Base-by-base conservation (phyloP, 1,284 basidiomycete species). In the Fomitiporia mediterranea region DNA sequence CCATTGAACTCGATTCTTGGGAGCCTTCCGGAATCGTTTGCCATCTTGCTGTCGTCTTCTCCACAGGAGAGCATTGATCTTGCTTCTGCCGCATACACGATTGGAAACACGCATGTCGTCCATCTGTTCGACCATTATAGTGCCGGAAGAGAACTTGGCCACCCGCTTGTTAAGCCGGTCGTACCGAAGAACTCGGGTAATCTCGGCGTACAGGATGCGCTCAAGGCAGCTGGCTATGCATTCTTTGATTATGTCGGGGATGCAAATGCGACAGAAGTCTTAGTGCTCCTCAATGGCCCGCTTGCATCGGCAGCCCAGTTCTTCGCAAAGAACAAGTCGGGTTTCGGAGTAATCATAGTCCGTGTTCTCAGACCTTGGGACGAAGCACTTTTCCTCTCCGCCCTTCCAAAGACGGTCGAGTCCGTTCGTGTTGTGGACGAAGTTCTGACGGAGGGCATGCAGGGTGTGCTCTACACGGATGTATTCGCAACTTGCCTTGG, bases 91-190 rank as follows among this genome's bases (percentile, higher is more conserved):
- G 77, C 88, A 3, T 91, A 91, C 72, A 74, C 73, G 55, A 70
- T 88, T 51, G 74, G 76, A 19, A 68, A 73, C 28, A 76, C 73
- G 35, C 90, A 93, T 70, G 81, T 87, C 55, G 77, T 88, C 56
- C 89, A 91, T 67, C 70, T 93, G 37, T 91, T 92, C 66, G 88
- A 92, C 68, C 87, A 91, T 63, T 74, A 84, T 66, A 78, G 82
- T 61, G 74, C 81, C 40, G 72, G 83, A 47, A 82, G 91, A 19
- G 89, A 93, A 69, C 70, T 78, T n/a, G 82, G 87, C 11, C 79
- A 82, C 58, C 63, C 72, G 15, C 67, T 85, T 40, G 43, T 55
- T 19, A 37, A 65, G 61, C 53, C 64, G 47, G 65, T 69, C 38
- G 61, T 72, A 43, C 53, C 66, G n/a, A 56, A 67, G 9, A 68